Base-by-base conservation (phyloP, 345 rosid genomes). In the Hevea brasiliensis region DNA sequence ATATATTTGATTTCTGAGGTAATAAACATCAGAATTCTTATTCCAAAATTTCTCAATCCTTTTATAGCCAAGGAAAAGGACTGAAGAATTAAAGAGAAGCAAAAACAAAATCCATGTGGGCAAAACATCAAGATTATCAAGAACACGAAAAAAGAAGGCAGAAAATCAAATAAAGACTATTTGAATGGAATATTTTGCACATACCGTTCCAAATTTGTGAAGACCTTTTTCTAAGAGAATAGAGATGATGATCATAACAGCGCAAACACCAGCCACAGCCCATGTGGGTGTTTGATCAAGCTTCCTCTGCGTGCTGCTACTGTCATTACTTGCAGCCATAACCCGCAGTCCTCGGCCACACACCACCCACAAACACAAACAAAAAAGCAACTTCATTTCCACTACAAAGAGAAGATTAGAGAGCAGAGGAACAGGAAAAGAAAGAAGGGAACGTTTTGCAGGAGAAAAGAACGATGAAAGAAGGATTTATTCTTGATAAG, bases 221-320 rank as follows among this genome's bases (percentile, higher is more conserved):
- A 95, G 87, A 61, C 81, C 2, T 73, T 83, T 91, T 65, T 92
- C 97, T 68, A 95, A 76, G 76, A 75, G 44, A 76, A 92, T 80
- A 65, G 99, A 95, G 48, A 95, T 81, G 80, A 89, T 54, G 56
- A 95, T 88, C 81, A 95, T 87, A 74, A 89, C 89, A 57, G 98
- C 81, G 65, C 92, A 92, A 44, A 95, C 91, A 32, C 72, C 70
- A 40, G 97, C 90, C 50, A 95, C 98, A 5, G 98, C 99, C 99
- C 99, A 95, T 51, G 99, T 95, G 0, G 99, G 89, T n/a, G 98
- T 95, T 74, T 87, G 90, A 72, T 83, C 82, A 68, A 95, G 97
- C 79, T 85, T 32, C 78, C 88, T 89, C 56, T 37, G 58, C 3
- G 66, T 5, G 7, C 50, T 54, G n/a, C 74, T 20, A 21, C 65